Conservation (phyloP, 148 eudicot species). For the Heliosperma pusillum region DNA sequence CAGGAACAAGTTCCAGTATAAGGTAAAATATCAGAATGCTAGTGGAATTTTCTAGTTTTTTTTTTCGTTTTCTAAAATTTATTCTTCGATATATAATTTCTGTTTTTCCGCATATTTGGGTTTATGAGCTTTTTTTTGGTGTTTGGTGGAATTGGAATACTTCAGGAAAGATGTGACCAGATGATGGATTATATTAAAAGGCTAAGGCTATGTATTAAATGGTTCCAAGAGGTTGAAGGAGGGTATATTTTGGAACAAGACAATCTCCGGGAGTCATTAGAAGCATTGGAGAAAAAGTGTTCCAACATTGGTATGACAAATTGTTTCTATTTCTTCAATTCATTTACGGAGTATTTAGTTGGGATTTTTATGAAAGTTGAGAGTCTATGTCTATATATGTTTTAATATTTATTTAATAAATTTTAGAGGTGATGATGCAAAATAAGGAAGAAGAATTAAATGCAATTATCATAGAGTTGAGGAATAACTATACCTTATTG, state of each 20-base stretch:
- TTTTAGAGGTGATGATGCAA: constrained; percentile 68
- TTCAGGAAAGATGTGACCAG: constrained; percentile 86
- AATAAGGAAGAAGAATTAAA: constrained; percentile 88
- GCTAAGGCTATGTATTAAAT: constrained; percentile 75
- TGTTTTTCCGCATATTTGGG: neutral
- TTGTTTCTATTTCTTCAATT: neutral
- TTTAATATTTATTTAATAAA: constrained; percentile 14
- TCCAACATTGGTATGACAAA: constrained; percentile 58
- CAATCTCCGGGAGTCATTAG: constrained; percentile 49
- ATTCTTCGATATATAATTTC: too few species aligned
- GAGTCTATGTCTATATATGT: neutral
- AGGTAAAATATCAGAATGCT: constrained; percentile 34
- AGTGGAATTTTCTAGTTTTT: neutral
- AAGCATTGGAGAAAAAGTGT: constrained; percentile 61
- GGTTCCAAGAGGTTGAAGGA: constrained; percentile 90
- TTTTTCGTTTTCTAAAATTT: neutral
- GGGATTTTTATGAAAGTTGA: neutral
- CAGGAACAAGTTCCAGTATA: constrained; percentile 72
- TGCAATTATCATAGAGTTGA: constrained; percentile 76
- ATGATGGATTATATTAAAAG: constrained; percentile 79
- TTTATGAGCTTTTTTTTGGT: neutral
- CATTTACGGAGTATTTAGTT: neutral
- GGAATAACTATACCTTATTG: constrained; percentile 54
- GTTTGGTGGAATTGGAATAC: constrained; percentile 18
- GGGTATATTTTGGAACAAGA: constrained; percentile 66